phyloP scores from a whole-genome alignment of 352 stramenopile species.

The Achlya hypogyna region DNA sequence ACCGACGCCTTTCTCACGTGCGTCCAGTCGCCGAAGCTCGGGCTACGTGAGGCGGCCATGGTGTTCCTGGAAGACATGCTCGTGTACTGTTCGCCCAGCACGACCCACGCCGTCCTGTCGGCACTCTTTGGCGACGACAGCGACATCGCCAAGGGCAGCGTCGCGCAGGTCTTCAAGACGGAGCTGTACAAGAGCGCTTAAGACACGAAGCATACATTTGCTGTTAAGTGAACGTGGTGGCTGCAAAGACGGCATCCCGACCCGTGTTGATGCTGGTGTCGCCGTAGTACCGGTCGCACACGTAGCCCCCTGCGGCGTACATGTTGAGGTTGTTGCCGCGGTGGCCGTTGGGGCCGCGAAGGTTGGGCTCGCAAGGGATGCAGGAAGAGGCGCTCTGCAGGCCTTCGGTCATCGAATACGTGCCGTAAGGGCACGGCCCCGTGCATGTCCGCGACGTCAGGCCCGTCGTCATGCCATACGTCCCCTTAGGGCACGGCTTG shows the following conservation, averaged over 20 bases:
- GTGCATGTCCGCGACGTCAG: conserved; percentile 49
- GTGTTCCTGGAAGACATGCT: conserved; percentile 59
- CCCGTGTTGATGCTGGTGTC: neutral
- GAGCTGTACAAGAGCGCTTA: conserved; percentile 42
- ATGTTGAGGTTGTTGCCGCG: conserved; percentile 41
- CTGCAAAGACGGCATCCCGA: neutral
- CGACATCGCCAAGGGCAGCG: conserved; percentile 66
- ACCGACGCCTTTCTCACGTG: conserved; percentile 44
- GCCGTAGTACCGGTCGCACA: conserved; percentile 38
- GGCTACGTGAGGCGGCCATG: conserved; percentile 52
- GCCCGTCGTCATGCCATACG: conserved; percentile 43
- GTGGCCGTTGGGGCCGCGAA: conserved; percentile 47
- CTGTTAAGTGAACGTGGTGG: neutral
- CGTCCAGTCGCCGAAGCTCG: conserved; percentile 34
- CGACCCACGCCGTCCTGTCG: conserved; percentile 49
- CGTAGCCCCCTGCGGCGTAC: conserved; percentile 38
- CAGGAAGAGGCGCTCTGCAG: conserved; percentile 51
- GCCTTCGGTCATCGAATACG: conserved; percentile 52
- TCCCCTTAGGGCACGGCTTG: conserved; percentile 51
- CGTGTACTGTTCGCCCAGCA: conserved; percentile 33
- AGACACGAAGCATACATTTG: neutral
- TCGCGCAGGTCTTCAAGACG: conserved; percentile 64
- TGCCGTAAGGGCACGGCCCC: conserved; percentile 50
- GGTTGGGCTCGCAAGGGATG: conserved; percentile 42
- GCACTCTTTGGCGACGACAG: conserved; percentile 63